Evolutionary conservation across 805 yeast species (phyloP).

Genomic region (Barnettozyma sp.): DNA sequence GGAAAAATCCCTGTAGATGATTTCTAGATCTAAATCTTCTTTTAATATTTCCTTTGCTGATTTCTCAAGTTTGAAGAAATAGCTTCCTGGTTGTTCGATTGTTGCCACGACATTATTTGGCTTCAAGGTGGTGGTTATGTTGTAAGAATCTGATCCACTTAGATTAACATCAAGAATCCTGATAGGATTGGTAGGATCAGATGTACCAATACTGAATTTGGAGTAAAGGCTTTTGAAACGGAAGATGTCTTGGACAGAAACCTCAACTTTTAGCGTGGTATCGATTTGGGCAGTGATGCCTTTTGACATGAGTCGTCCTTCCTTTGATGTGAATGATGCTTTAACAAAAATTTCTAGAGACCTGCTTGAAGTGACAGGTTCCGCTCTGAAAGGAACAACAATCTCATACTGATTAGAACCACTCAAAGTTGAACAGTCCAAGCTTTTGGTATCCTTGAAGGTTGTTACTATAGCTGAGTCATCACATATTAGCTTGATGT

Average conservation of each 20-base stretch:
- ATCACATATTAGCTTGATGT: neutral
- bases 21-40: conserved; percentile 36
- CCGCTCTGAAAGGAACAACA: conserved; percentile 29
- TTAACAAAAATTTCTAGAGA: conserved; percentile 12
- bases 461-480: conserved; percentile 4
- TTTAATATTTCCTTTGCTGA: conserved; percentile 19
- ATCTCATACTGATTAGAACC: conserved; percentile 20
- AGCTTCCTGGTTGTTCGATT: conserved; percentile 64
- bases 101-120: conserved; percentile 41
- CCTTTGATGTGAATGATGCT: conserved; percentile 7
- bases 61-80: conserved; percentile 46
- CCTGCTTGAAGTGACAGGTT: conserved; percentile 9
- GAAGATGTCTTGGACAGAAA: conserved; percentile 76
- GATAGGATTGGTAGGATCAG: conserved; percentile 44
- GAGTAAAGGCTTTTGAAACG: conserved; percentile 49
- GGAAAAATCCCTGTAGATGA: conserved; percentile 40
- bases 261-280: conserved; percentile 54
- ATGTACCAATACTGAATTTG: conserved; percentile 62
- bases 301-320: conserved; percentile 13
- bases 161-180: conserved; percentile 42
- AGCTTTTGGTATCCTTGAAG: neutral
- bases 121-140: conserved; percentile 27
- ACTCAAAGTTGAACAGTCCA: conserved; percentile 5
- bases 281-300: conserved; percentile 33
- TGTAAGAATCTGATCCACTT: conserved; percentile 27